Conservation (phyloP, 164 flowering plant genomes). For the Pachysandra terminalis region DNA sequence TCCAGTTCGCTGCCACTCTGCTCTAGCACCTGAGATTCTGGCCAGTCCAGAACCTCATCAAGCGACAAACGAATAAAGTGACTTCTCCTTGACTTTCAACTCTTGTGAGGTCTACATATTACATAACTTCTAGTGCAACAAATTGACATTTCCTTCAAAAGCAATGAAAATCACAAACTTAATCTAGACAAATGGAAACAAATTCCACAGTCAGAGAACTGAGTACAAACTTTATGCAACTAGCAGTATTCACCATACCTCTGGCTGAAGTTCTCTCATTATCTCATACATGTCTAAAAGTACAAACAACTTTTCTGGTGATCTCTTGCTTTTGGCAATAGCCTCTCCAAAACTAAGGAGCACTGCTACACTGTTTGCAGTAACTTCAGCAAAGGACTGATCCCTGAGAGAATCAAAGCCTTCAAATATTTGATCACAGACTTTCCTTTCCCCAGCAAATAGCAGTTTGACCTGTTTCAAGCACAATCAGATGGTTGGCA, state of each 20-base stretch:
- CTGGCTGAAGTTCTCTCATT: conserved; percentile 88
- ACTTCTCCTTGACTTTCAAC: too few species aligned
- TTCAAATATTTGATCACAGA: conserved; percentile 88
- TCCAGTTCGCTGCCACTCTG: too few species aligned
- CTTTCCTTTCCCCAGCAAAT: conserved; percentile 78
- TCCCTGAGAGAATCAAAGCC: conserved; percentile 68
- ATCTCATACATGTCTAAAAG: conserved; percentile 96
- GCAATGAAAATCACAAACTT: too few species aligned
- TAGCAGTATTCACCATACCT: conserved; percentile 46
- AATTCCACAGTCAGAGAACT: not conserved
- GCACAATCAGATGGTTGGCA: conserved; percentile 16
- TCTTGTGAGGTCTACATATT: too few species aligned
- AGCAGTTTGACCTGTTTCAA: conserved; percentile 82
- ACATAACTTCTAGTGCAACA: too few species aligned
- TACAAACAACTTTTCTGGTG: conserved; percentile 95
- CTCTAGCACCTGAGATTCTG: too few species aligned
- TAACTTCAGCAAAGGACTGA: conserved; percentile 84
- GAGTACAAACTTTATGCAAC: not conserved
- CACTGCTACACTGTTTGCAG: conserved; percentile 70
- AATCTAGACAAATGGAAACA: too few species aligned
- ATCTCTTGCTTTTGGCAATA: conserved; percentile 93
- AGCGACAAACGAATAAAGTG: too few species aligned
- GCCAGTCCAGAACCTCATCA: too few species aligned
- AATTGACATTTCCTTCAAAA: not conserved
- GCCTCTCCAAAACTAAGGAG: conserved; percentile 99